Evolutionary conservation across 768 basidiomycete species (phyloP).

Genomic region (Myochromella boudieri): DNA sequence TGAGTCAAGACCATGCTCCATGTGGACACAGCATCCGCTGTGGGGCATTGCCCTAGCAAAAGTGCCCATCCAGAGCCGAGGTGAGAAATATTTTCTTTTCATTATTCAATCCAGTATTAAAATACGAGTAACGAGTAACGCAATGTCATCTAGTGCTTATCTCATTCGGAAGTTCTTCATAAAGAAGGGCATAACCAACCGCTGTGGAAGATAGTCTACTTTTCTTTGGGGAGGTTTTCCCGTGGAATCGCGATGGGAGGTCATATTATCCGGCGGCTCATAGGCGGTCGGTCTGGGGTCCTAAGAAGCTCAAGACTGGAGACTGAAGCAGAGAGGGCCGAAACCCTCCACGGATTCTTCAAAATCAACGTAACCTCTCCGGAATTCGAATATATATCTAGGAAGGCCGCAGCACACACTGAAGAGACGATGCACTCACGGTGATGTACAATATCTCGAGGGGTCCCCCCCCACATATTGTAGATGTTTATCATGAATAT

Average conservation of each 20-base stretch:
- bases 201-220: slow-evolving; percentile 10
- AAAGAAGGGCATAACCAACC: slow-evolving; percentile 1
- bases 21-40: slow-evolving; percentile 13
- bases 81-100: slow-evolving; percentile 3
- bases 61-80: slow-evolving; percentile 9
- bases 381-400: slow-evolving; percentile 7
- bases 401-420: slow-evolving; percentile 66
- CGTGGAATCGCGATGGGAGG: slow-evolving; percentile 11
- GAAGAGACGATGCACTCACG: no score
- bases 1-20: no score
- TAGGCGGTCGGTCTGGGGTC: slow-evolving; percentile 5
- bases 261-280: slow-evolving; percentile 8
- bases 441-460: no score
- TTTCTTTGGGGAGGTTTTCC: slow-evolving; percentile 11
- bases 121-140: no score
- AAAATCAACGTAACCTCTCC: slow-evolving; percentile 6
- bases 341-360: slow-evolving; percentile 13
- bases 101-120: no score
- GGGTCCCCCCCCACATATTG: no score
- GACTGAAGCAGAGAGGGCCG: slow-evolving; percentile 6
- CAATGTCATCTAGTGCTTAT: no score
- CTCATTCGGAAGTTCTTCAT: slow-evolving; percentile 12
- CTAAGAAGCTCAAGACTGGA: slow-evolving; percentile 7
- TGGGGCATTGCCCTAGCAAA: slow-evolving; percentile 11
- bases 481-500: no score